Evolutionary conservation across 805 yeast genomes (phyloP).

Genomic region (Candida succiphila): DNA sequence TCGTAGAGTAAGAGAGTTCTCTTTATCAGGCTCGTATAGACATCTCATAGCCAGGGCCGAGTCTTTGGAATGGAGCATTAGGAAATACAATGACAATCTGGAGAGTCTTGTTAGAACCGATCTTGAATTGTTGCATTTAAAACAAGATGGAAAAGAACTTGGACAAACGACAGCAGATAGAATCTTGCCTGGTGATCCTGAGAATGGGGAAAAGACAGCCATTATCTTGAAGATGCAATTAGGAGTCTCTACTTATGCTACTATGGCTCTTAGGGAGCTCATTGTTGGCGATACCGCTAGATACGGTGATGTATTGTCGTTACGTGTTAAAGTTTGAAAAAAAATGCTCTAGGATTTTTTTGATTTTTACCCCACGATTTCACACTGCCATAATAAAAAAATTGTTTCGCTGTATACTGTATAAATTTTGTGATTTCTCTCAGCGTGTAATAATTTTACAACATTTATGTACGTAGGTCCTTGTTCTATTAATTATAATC

Average conservation of each 20-base stretch:
- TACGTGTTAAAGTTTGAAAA: slow-evolving; percentile 4
- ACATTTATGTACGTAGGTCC: too few relatives aligned
- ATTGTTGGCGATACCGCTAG: slow-evolving; percentile 5
- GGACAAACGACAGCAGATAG: slow-evolving; percentile 6
- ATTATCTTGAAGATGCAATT: slow-evolving; percentile 68
- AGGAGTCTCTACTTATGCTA: slow-evolving; percentile 87
- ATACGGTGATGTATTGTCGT: slow-evolving; percentile 16
- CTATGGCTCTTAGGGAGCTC: slow-evolving; percentile 92
- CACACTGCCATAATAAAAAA: too few relatives aligned
- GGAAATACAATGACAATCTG: slow-evolving; percentile 51
- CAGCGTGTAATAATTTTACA: too few relatives aligned
- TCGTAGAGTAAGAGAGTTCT: slow-evolving; percentile 78
- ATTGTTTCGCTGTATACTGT: too few relatives aligned
- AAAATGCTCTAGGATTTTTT: too few relatives aligned
- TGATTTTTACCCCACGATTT: too few relatives aligned
- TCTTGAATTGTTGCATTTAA: slow-evolving; percentile 38
- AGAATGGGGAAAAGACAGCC: slow-evolving; percentile 49
- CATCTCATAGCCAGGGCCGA: slow-evolving; percentile 57
- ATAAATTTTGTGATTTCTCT: too few relatives aligned
- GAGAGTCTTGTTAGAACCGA: slow-evolving; percentile 78
- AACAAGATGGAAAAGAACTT: slow-evolving; percentile 2
- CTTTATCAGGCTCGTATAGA: slow-evolving; percentile 87
- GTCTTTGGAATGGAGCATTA: slow-evolving; percentile 48
- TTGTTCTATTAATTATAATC: too few relatives aligned
- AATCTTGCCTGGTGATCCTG: slow-evolving; percentile 20